Percentiles rank a stretch among this genome's conserved stretches.
These are phyloP conservation scores for Annulohypoxylon truncatum DNA, from an alignment of 2,329 filamentous ascomycete species.

Conservation along the genomic window DNA sequence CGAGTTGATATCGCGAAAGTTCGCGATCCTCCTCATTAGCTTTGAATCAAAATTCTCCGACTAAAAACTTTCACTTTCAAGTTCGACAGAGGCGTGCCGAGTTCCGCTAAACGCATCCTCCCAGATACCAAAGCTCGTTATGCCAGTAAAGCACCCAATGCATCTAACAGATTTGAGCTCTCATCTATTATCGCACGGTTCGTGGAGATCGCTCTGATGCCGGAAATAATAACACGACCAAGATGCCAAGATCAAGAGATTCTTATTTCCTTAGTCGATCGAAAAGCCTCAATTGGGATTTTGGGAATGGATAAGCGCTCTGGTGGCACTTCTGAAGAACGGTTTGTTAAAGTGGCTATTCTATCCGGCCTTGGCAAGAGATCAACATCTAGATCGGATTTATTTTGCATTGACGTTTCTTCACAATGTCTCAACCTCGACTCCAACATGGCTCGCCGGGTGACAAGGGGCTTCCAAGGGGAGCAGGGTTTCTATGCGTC, in stretches of 20 bases:
- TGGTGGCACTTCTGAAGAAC: conserved; percentile 8
- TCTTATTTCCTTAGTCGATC: conserved; percentile 3
- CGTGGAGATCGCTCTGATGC: conserved; percentile 3
- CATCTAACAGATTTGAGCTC: background rate
- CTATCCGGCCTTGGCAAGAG: conserved; percentile 22
- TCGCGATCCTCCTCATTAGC: conserved; percentile 24
- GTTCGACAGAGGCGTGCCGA: background rate
- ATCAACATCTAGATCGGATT: conserved; percentile 35
- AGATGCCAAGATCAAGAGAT: background rate
- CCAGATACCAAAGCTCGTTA: background rate
- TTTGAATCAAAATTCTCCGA: background rate
- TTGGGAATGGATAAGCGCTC: conserved; percentile 18
- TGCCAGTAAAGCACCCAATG: too few relatives aligned
- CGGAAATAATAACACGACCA: conserved; percentile 15
- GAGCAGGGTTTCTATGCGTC: background rate
- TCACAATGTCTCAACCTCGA: conserved; percentile 30
- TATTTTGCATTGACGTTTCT: conserved; percentile 27
- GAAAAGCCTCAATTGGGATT: conserved; percentile 8
- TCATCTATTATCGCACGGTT: conserved; percentile 5
- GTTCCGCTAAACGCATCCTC: background rate
- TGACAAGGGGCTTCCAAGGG: conserved; percentile 3
- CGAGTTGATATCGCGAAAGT: conserved; percentile 14
- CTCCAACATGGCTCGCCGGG: conserved; percentile 24
- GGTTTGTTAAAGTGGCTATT: conserved; percentile 1
- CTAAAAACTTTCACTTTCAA: too few relatives aligned